A percentile compares a stretch with the other conserved stretches of the same genome.
These are phyloP conservation scores for Apophysomyces elegans DNA, from an alignment of 371 early-diverging fungal genomes.

Conservation along the genomic window DNA sequence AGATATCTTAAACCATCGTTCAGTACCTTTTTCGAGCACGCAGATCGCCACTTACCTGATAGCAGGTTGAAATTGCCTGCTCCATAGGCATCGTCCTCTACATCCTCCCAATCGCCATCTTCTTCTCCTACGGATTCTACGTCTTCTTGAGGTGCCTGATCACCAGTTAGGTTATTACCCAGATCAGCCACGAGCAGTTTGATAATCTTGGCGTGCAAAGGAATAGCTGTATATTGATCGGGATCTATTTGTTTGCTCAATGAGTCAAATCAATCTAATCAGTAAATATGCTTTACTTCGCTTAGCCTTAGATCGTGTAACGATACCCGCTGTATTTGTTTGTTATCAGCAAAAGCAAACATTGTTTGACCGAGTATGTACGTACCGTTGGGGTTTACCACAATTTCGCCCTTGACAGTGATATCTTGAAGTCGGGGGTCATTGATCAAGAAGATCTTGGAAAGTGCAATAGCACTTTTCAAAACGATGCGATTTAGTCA, in stretches of 20 bases:
- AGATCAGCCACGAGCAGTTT: constrained; percentile 80
- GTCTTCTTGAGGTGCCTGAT: constrained; percentile 49
- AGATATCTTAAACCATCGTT: constrained; percentile 35
- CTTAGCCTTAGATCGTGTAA: constrained; percentile 64
- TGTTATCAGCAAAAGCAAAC: background rate
- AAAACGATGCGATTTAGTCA: background rate
- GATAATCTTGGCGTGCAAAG: constrained; percentile 82
- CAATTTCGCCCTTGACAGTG: constrained; percentile 81
- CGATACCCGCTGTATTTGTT: constrained; percentile 39
- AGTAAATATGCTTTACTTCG: constrained; percentile 38
- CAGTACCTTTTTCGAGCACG: background rate
- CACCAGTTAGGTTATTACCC: constrained; percentile 56
- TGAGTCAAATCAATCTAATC: background rate
- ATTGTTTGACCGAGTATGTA: background rate
- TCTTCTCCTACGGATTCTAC: constrained; percentile 51
- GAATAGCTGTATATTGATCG: constrained; percentile 78
- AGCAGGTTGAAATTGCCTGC: constrained; percentile 55
- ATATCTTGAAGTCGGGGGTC: constrained; percentile 74
- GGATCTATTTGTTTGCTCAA: constrained; percentile 54
- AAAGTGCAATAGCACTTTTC: constrained; percentile 77
- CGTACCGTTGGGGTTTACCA: constrained; percentile 68
- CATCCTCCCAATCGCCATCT: constrained; percentile 68
- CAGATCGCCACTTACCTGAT: constrained; percentile 33
- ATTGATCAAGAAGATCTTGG: constrained; percentile 65
- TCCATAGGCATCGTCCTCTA: constrained; percentile 47